Base-by-base conservation (phyloP, 2,329 filamentous ascomycete species). In the Fusarium protoensiforme region DNA sequence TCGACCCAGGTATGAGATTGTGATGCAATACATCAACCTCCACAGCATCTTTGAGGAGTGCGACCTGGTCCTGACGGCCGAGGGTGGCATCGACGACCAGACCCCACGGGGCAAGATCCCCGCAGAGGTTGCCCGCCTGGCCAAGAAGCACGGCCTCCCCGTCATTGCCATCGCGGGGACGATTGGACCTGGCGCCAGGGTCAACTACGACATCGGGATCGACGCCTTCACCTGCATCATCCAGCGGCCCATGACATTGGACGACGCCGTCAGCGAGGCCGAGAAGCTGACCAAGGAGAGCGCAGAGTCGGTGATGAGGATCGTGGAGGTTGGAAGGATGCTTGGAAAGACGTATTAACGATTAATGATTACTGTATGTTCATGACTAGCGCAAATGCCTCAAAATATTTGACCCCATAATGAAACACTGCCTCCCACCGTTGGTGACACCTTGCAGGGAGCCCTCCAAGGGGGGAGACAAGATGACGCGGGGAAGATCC, bases 61-160 rank as follows among this genome's bases (percentile, higher is more conserved):
- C 70, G 84, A 89, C 65, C 81, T 89, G 9, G 85, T 88, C 1
- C 81, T 89, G 69, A 89, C 87, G 1, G 87, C 86, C 2, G 87
- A 89, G 73, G 87, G 87, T 1, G 85, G 85, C 11, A 82, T 89
- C 18, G 87, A 89, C 69, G 82, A 83, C 53, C 87, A 88, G 70
- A 87, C 86, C 0, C 84, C 86, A 0, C 79, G 82, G 48, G 87
- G 87, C 3, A 89, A 89, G 75, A 87, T 89, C 70, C 87, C 87
- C 10, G 86, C 84, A 4, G 87, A 88, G 74, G 83, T 89, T 29
- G 87, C 86, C 11, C 79, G 82, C 61, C 81, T 85, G 11, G 87
- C 87, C 4, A 85, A 84, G 74, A 78, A 79, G 60, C 82, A 82
- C 67, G 82, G 83, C 6, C 80, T 86, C 4, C 85, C 86, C 0